Evolutionary conservation across 805 yeast genomes (phyloP).

Genomic region (Lipomyces spencermartinsiae): DNA sequence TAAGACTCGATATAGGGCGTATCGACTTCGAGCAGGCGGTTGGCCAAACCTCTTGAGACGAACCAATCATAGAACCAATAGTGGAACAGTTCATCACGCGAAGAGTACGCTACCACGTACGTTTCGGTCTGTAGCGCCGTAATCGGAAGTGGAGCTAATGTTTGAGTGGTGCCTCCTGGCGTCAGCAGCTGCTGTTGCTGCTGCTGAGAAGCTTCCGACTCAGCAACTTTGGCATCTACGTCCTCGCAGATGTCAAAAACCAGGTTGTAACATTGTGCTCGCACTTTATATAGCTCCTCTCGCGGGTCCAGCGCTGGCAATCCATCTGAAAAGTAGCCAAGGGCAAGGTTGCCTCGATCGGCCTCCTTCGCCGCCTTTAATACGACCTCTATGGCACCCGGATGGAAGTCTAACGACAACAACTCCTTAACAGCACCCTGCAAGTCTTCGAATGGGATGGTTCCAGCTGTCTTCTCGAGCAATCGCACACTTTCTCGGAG

Average conservation of each 20-base stretch:
- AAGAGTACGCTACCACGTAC: conserved; percentile 73
- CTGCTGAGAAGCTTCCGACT: conserved; percentile 45
- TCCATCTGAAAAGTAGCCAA: conserved; percentile 62
- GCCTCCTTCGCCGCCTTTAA: conserved; percentile 74
- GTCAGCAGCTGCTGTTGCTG: conserved; percentile 21
- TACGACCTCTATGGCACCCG: conserved; percentile 85
- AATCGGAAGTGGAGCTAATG: conserved; percentile 5
- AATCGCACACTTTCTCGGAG: conserved; percentile 75
- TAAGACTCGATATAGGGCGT: conserved; percentile 82
- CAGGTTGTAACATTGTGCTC: conserved; percentile 68
- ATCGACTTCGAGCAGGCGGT: conserved; percentile 75
- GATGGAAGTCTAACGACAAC: conserved; percentile 75
- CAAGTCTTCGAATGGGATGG: conserved; percentile 76
- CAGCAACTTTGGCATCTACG: conserved; percentile 68
- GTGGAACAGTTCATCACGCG: conserved; percentile 85
- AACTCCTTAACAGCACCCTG: conserved; percentile 81
- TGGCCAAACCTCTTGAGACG: conserved; percentile 75
- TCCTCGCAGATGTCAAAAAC: conserved; percentile 77
- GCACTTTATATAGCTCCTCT: conserved; percentile 56
- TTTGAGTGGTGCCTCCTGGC: background rate
- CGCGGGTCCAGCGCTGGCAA: conserved; percentile 57
- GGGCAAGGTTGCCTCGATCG: conserved; percentile 66
- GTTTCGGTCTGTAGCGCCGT: conserved; percentile 68
- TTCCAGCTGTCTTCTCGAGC: conserved; percentile 79
- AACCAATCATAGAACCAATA: conserved; percentile 93